Evolutionary conservation across 805 yeast species (phyloP), one percentile per base, ranked within the genome.

Genomic region (Suhomyces canberraensis): DNA sequence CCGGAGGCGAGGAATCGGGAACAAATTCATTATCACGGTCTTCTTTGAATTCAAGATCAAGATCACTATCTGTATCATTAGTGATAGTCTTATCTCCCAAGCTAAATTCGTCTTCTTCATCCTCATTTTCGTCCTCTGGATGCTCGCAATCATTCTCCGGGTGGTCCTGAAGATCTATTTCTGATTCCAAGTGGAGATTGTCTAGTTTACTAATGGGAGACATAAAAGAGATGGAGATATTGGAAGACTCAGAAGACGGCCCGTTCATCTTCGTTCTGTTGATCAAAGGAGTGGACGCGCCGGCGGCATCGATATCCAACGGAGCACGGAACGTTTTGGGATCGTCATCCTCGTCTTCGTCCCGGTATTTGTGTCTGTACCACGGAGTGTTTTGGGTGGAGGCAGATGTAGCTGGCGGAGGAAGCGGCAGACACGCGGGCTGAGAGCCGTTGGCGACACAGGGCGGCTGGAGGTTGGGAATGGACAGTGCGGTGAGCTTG

Each of bases 201-300:
- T 62, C 59, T 18, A 67, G 52, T 36, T 56, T 54, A 31, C 54
- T 56, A 38, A 65, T 56, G 13, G 73, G 73, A 6, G 71, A 65
- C 15, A 58, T 28, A 25, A 56, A 55, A 16, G 51, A 29, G 13
- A 39, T 36, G 11, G 52, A 42, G 13, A 38, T 40, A 25, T 39
- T 36, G 24, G 42, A 41, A 15, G 28, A 19, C 17, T 32, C 29
- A 4, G 35, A 32, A 7, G 35, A 32, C 8, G 34, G 34, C 5
- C 13, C 9, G 1, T 18, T 32, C 3, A 17, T 16, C n/a, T 25
- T 24, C n/a, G 29, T 24, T 11, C 29, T 11, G 27, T 29, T 40
- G 25, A 43, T 43, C 20, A 53, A 40, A 7, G 61, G 61, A 7
- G 61, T 56, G 11, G 58, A 52, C 1, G 58, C 57, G 2, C 50